Evolutionary conservation across 1,284 basidiomycete genomes (phyloP).

Genomic region (Rhodotorula sp.): DNA sequence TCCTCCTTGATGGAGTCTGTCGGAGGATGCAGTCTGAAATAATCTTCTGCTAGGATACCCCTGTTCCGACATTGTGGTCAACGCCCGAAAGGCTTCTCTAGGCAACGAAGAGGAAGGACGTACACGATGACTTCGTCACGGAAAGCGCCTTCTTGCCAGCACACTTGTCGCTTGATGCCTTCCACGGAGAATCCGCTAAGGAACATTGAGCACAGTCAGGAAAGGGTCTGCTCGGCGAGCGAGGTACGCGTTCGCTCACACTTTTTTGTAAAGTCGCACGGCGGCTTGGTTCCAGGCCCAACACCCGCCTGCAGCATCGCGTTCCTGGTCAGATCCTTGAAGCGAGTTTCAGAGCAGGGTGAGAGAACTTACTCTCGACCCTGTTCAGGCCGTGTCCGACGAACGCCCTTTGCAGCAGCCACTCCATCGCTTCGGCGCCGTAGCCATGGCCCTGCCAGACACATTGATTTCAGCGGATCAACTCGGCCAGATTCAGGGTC

Average conservation of each 20-base stretch:
- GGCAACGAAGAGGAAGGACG: not conserved
- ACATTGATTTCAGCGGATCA: too few relatives aligned
- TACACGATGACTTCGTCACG: constrained; percentile 15
- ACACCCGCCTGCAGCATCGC: not conserved
- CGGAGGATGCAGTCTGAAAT: not conserved
- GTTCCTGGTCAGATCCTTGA: not conserved
- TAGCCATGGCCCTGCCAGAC: constrained; percentile 14
- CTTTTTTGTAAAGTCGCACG: constrained; percentile 5
- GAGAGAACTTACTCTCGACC: not conserved
- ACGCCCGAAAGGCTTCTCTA: too few relatives aligned
- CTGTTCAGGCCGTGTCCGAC: constrained; percentile 8
- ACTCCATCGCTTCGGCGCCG: constrained; percentile 16
- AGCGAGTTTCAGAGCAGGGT: too few relatives aligned
- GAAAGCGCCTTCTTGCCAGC: constrained; percentile 13
- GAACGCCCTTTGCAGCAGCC: constrained; percentile 15
- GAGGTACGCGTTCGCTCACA: constrained; percentile 3
- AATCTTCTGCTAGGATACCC: not conserved
- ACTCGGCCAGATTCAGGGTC: too few relatives aligned
- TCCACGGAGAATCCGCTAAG: constrained; percentile 18
- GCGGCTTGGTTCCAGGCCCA: constrained; percentile 21
- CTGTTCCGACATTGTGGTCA: not conserved
- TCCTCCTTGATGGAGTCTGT: too few relatives aligned
- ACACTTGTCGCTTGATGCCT: not conserved
- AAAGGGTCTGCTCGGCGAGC: too few relatives aligned
- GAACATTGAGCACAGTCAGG: too few relatives aligned